phyloP scores from a whole-genome alignment of 2,329 filamentous ascomycete genomes.

The Xylariaceae sp. region DNA sequence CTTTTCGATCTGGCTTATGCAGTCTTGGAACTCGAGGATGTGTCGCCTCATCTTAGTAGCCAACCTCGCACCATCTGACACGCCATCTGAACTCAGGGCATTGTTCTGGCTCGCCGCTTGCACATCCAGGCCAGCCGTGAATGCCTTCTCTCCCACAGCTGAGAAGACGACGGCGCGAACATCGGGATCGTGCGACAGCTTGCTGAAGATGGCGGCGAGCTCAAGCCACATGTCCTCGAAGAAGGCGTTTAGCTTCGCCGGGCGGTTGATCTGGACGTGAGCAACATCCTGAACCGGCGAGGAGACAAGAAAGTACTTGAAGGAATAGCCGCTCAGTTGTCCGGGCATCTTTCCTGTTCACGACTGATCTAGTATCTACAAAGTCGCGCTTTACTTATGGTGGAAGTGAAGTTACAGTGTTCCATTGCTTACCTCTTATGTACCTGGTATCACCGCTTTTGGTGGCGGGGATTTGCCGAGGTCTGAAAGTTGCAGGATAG shows the following conservation, averaged over 20 bases:
- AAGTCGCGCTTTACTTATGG: no score
- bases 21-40: conserved; percentile 73
- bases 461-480: no score
- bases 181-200: conserved; percentile 62
- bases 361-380: not conserved
- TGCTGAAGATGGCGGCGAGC: conserved; percentile 62
- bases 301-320: conserved; percentile 66
- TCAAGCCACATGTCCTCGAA: conserved; percentile 80
- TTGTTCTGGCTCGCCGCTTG: conserved; percentile 54
- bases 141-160: conserved; percentile 74
- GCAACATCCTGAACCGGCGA: conserved; percentile 66
- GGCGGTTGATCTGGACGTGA: conserved; percentile 88
- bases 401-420: not conserved
- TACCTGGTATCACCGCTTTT: no score
- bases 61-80: conserved; percentile 54
- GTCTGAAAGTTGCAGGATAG: no score
- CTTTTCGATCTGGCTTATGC: conserved; percentile 67
- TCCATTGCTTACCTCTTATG: no score
- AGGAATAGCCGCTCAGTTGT: conserved; percentile 34
- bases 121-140: conserved; percentile 81
- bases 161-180: conserved; percentile 74
- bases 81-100: conserved; percentile 29
- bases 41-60: conserved; percentile 57
- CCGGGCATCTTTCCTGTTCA: conserved; percentile 9
- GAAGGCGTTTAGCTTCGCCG: conserved; percentile 84